Percentiles rank a stretch among this genome's conserved stretches.
Evolutionary conservation across 176 grass and related monocot genomes (phyloP).

Genomic region (Chrysopogon serrulatus): DNA sequence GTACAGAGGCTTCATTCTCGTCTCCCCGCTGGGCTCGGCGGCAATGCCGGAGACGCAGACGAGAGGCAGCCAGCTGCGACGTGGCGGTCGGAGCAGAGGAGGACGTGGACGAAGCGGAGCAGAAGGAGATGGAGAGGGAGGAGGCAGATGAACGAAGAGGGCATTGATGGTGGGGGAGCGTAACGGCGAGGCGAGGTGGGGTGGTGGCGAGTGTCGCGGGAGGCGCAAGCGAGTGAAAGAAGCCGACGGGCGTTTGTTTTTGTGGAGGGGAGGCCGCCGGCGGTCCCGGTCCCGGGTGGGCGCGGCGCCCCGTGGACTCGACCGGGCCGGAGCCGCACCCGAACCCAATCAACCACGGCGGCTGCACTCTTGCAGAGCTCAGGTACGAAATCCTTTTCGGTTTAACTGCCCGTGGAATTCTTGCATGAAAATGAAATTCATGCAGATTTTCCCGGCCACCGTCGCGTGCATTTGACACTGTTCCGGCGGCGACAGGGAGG

Average conservation of each 20-base stretch:
- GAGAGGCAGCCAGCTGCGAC: neutral
- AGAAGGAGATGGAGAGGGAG: neutral
- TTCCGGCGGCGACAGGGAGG: neutral
- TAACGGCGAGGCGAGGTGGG: neutral
- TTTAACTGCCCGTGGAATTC: no score
- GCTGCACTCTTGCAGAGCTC: neutral
- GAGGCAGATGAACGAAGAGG: neutral
- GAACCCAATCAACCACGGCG: neutral
- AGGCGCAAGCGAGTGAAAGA: constrained; percentile 13
- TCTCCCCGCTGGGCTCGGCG: neutral
- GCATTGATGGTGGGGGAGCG: constrained; percentile 29
- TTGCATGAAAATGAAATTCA: no score
- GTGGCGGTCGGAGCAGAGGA: neutral
- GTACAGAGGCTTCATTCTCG: constrained; percentile 28
- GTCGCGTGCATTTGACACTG: no score
- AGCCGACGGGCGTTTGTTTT: constrained; percentile 48
- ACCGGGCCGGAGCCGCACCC: neutral
- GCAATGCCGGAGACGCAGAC: neutral
- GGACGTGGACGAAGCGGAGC: neutral
- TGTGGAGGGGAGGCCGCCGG: neutral
- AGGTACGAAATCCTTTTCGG: no score
- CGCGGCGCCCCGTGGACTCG: neutral
- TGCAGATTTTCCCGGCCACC: no score
- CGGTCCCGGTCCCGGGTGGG: neutral
- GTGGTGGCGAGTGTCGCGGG: neutral